Evolutionary conservation across 169 alveolate species (phyloP).

Genomic region (Cryptosporidium sp.): DNA sequence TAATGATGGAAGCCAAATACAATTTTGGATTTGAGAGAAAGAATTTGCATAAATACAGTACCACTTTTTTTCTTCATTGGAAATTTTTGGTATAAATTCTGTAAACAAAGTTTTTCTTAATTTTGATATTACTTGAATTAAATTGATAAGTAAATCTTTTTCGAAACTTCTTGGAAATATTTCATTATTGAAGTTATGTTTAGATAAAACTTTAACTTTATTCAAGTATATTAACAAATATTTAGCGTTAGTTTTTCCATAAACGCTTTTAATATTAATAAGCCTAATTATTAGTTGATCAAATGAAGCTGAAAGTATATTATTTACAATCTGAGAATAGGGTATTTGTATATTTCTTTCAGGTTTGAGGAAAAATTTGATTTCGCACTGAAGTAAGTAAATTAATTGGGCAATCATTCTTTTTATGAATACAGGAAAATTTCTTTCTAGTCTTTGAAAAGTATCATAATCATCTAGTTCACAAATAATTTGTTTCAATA

Average conservation of each 20-base stretch:
- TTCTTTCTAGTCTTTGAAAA: background rate
- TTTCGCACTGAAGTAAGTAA: constrained; percentile 31
- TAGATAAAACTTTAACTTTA: background rate
- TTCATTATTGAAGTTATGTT: background rate
- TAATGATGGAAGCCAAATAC: constrained; percentile 57
- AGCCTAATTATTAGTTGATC: constrained; percentile 12
- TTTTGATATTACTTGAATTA: background rate
- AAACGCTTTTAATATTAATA: constrained; percentile 14
- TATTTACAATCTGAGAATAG: background rate
- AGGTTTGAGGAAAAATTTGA: background rate
- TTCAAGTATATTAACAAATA: background rate
- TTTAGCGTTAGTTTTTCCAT: constrained; percentile 9
- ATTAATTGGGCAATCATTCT: constrained; percentile 35
- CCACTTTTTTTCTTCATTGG: constrained; percentile 11
- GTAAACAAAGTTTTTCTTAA: constrained; percentile 6
- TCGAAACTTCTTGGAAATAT: background rate
- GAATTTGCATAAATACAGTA: background rate
- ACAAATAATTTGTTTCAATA: constrained; percentile 24
- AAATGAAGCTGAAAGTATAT: constrained; percentile 13
- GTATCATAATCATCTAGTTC: constrained; percentile 49
- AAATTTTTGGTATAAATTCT: constrained; percentile 7
- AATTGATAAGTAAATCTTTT: background rate
- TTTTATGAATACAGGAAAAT: constrained; percentile 9
- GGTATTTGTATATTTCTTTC: background rate
- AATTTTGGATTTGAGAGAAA: constrained; percentile 11